These are phyloP conservation scores for Coemansia sp. DNA, from an alignment of 192 early-diverging fungal genomes.

Conservation along the genomic window DNA sequence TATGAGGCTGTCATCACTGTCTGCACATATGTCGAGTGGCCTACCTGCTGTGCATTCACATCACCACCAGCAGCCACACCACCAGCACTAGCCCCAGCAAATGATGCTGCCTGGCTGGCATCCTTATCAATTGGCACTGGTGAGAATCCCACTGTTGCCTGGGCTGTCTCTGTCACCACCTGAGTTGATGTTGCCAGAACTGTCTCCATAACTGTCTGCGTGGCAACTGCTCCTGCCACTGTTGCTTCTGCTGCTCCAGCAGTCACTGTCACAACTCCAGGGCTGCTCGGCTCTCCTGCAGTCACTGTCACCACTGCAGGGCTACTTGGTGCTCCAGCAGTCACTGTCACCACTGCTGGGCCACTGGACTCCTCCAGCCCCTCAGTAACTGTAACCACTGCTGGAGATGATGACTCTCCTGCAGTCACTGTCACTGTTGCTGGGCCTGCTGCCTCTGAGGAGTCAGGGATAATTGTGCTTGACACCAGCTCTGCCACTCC, in stretches of 20 bases:
- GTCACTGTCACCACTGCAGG: neutral
- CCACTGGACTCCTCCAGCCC: neutral
- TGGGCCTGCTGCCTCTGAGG: neutral
- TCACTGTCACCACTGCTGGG: slow-evolving; percentile 2
- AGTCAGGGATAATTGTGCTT: neutral
- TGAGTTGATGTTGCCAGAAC: no score
- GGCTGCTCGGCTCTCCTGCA: neutral
- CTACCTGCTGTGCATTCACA: neutral
- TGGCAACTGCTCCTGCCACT: neutral
- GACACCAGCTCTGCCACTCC: neutral
- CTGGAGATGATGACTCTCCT: neutral
- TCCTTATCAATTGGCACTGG: no score
- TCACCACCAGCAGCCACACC: neutral
- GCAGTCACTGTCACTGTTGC: neutral
- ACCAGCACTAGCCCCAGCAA: neutral
- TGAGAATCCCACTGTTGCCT: no score
- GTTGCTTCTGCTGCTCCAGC: neutral
- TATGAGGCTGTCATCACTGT: slow-evolving; percentile 8
- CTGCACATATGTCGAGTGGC: slow-evolving; percentile 5
- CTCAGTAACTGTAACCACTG: neutral
- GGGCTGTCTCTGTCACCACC: no score
- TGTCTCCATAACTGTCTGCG: neutral
- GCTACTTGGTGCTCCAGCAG: neutral
- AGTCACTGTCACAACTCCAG: neutral
- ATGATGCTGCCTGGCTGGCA: no score